phyloP scores from a whole-genome alignment of 177 flowering plant species.

The Vitis hybrid region DNA sequence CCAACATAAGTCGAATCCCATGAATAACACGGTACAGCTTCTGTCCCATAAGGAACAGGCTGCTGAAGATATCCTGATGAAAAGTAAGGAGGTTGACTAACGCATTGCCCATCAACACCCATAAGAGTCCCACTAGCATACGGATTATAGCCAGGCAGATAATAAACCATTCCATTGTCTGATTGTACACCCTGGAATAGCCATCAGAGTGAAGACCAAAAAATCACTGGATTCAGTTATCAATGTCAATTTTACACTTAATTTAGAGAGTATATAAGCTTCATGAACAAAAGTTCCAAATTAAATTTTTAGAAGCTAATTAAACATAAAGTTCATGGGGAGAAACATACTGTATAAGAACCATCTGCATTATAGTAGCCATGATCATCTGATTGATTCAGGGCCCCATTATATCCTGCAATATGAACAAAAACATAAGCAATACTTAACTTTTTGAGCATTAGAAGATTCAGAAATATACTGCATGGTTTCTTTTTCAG shows the following conservation, averaged over 20 bases:
- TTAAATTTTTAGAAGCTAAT: background rate
- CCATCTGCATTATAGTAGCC: slow-evolving; percentile 33
- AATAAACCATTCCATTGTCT: slow-evolving; percentile 37
- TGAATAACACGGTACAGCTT: slow-evolving; percentile 37
- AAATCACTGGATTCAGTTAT: background rate
- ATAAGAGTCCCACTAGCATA: slow-evolving; percentile 35
- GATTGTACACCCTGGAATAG: slow-evolving; percentile 46
- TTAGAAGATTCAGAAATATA: background rate
- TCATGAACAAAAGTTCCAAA: background rate
- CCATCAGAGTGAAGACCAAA: slow-evolving; percentile 3
- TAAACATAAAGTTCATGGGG: background rate
- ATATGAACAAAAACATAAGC: slow-evolving; percentile 1
- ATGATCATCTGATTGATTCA: slow-evolving; percentile 33
- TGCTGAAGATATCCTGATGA: slow-evolving; percentile 41
- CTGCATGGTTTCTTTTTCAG: background rate
- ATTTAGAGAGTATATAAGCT: background rate
- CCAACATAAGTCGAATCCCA: slow-evolving; percentile 41
- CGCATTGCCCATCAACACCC: slow-evolving; percentile 42
- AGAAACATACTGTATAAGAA: slow-evolving; percentile 42
- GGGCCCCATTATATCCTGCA: slow-evolving; percentile 50
- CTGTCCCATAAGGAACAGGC: slow-evolving; percentile 43
- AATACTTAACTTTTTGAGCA: background rate
- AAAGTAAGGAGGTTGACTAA: slow-evolving; percentile 37
- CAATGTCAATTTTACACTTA: background rate
- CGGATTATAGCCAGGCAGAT: slow-evolving; percentile 47